phyloP scores from a whole-genome alignment of 345 rosid species.

The Xanthoceras sorbifolium region DNA sequence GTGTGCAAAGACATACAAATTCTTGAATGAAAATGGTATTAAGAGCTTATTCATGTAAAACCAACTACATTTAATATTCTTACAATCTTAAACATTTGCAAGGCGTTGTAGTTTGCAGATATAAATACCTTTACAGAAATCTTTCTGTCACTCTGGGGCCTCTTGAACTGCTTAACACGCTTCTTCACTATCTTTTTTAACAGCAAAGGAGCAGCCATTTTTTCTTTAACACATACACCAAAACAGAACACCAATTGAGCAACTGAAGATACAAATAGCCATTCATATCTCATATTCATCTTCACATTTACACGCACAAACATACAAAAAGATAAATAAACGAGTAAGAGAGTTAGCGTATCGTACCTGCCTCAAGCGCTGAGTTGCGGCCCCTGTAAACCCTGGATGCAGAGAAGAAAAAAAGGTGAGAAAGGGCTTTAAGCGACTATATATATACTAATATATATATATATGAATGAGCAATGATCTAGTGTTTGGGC shows the following conservation, averaged over 20 bases:
- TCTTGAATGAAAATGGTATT: too few species aligned
- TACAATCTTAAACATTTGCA: too few species aligned
- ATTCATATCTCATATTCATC: too few species aligned
- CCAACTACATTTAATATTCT: too few species aligned
- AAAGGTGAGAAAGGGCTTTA: constrained; percentile 10
- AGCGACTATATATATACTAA: not conserved
- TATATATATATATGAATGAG: too few species aligned
- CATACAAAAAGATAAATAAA: not conserved
- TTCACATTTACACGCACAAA: too few species aligned
- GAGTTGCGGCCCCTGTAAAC: constrained; percentile 25
- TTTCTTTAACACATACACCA: constrained; percentile 20
- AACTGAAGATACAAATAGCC: not conserved
- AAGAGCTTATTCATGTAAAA: too few species aligned
- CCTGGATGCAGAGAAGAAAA: constrained; percentile 6
- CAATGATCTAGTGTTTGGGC: not conserved
- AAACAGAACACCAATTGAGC: not conserved
- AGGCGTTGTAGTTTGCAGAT: too few species aligned
- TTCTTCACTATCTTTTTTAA: constrained; percentile 70
- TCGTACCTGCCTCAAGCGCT: constrained; percentile 20
- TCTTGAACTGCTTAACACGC: constrained; percentile 64
- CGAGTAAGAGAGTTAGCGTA: not conserved
- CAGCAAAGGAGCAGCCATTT: constrained; percentile 64
- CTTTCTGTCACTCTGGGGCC: constrained; percentile 72
- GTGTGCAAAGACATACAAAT: too few species aligned
- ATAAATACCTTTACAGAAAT: constrained; percentile 49